Conservation (phyloP, 2,329 filamentous ascomycete genomes). For the Nigrospora osmanthi region DNA sequence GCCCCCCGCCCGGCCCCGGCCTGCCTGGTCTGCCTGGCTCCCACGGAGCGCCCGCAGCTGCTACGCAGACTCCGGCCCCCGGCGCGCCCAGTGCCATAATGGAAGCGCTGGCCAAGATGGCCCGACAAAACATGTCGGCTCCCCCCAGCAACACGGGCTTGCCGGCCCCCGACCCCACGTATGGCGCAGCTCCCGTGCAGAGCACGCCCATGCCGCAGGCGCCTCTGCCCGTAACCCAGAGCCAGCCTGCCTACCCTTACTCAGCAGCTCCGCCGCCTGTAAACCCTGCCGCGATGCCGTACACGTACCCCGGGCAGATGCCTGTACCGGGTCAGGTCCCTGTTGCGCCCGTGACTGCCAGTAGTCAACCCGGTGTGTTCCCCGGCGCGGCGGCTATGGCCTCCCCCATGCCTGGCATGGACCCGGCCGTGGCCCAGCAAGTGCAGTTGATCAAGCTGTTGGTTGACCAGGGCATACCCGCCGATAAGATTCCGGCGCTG, state of each 20-base stretch:
- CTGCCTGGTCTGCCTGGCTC: slow-evolving; percentile 24
- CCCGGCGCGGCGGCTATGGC: slow-evolving; percentile 25
- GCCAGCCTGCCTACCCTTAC: slow-evolving; percentile 27
- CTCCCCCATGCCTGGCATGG: slow-evolving; percentile 29
- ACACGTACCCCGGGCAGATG: slow-evolving; percentile 36
- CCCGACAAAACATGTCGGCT: slow-evolving; percentile 59
- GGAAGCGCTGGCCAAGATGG: slow-evolving; percentile 73
- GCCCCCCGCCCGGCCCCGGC: slow-evolving; percentile 41
- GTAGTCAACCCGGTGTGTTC: slow-evolving; percentile 29
- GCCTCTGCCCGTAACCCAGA: slow-evolving; percentile 14
- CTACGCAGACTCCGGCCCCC: slow-evolving; percentile 21
- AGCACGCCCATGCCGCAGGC: slow-evolving; percentile 12
- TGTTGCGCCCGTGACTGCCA: slow-evolving; percentile 21
- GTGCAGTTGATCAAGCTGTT: slow-evolving; percentile 69
- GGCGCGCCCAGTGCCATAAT: slow-evolving; percentile 56
- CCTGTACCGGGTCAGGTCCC: slow-evolving; percentile 23
- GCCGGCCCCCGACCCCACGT: slow-evolving; percentile 34
- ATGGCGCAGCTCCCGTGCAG: slow-evolving; percentile 18
- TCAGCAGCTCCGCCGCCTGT: slow-evolving; percentile 46
- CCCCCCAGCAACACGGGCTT: slow-evolving; percentile 31
- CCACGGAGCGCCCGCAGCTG: slow-evolving; percentile 25
- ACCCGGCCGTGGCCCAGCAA: slow-evolving; percentile 59
- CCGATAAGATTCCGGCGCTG: slow-evolving; percentile 64
- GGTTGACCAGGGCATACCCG: slow-evolving; percentile 64
- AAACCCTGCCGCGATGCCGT: slow-evolving; percentile 42